phyloP scores from a whole-genome alignment of 2,329 filamentous ascomycete species.

The Fusarium nygamai region DNA sequence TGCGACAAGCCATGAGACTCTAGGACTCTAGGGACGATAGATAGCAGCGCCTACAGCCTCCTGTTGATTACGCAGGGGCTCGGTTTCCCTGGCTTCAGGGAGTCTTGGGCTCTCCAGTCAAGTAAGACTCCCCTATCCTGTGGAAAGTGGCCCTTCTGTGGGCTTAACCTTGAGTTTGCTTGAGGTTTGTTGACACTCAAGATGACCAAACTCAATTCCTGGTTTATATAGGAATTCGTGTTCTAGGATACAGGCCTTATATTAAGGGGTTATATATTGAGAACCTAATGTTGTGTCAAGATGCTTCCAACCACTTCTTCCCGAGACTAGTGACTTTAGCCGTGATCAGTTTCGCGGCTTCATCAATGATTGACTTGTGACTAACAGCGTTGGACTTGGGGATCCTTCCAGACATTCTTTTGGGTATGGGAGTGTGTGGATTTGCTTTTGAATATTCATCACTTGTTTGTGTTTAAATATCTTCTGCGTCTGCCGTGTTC shows the following conservation, averaged over 20 bases:
- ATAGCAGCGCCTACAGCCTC: not conserved
- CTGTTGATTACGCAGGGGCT: not conserved
- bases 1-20: not conserved
- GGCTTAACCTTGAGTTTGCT: not conserved
- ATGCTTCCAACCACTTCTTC: not conserved
- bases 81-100: not conserved
- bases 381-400: not conserved
- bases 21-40: not conserved
- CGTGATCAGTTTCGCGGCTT: not conserved
- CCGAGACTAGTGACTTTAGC: not conserved
- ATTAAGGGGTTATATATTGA: not conserved
- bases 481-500: not conserved
- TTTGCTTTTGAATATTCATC: not conserved
- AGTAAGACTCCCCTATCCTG: not conserved
- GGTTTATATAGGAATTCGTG: not conserved
- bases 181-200: not conserved
- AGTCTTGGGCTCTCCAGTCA: not conserved
- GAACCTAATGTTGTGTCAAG: not conserved
- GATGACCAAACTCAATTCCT: not conserved
- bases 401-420: not conserved
- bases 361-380: not conserved
- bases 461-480: not conserved
- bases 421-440: fast-evolving
- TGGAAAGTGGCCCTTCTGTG: not conserved
- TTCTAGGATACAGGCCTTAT: not conserved